phyloP scores from a whole-genome alignment of 179 eudicot species.

The Silene vulgaris region DNA sequence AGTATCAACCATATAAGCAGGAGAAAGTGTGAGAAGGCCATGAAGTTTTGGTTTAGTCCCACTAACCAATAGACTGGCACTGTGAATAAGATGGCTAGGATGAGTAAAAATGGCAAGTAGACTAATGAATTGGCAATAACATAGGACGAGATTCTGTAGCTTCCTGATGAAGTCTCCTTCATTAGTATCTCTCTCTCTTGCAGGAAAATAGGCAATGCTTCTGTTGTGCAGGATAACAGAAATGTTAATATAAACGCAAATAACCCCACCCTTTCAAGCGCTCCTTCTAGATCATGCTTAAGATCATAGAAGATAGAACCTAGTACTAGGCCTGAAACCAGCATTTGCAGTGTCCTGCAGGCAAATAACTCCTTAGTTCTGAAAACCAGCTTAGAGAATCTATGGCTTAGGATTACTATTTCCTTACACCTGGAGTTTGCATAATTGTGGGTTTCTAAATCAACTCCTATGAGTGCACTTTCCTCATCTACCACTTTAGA shows the following conservation, averaged over 20 bases:
- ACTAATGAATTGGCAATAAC: conserved; percentile 80
- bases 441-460: conserved; percentile 24
- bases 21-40: conserved; percentile 65
- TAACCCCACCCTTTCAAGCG: conserved; percentile 74
- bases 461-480: conserved; percentile 25
- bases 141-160: conserved; percentile 87
- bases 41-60: conserved; percentile 49
- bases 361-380: conserved; percentile 81
- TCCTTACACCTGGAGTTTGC: conserved; percentile 61
- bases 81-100: conserved; percentile 59
- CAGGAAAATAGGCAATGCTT: conserved; percentile 86
- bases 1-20: conserved; percentile 80
- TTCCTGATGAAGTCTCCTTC: conserved; percentile 88
- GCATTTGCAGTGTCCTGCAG: conserved; percentile 74
- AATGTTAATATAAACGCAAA: conserved; percentile 89
- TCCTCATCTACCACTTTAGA: conserved; percentile 73
- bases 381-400: conserved; percentile 71
- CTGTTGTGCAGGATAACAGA: conserved; percentile 68
- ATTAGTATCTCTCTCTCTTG: conserved; percentile 87
- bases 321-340: conserved; percentile 62
- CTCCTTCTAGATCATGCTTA: conserved; percentile 56
- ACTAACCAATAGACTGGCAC: conserved; percentile 93
- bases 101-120: conserved; percentile 76
- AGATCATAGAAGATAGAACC: conserved; percentile 85
- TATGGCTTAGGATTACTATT: conserved; percentile 56